These are phyloP conservation scores for Starmerella potacharoeniae DNA, from an alignment of 805 yeast genomes.

Conservation along the genomic window DNA sequence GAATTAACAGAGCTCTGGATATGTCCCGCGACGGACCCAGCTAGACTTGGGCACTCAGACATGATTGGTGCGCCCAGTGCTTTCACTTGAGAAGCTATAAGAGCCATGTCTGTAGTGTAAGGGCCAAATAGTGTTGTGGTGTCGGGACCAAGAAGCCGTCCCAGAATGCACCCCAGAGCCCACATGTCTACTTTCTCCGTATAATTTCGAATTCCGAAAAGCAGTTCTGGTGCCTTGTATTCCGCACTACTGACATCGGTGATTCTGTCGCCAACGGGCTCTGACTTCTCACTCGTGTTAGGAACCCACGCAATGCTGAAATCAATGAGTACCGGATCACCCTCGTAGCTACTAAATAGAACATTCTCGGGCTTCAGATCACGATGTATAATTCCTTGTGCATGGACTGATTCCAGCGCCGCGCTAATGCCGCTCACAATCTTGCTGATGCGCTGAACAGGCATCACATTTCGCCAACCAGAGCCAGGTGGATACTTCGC, in stretches of 20 bases:
- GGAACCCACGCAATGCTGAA: slow-evolving; percentile 51
- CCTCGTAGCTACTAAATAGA: slow-evolving; percentile 37
- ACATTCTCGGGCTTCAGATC: slow-evolving; percentile 63
- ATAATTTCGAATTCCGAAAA: slow-evolving; percentile 50
- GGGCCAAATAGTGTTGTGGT: slow-evolving; percentile 34
- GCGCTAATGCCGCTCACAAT: slow-evolving; percentile 18
- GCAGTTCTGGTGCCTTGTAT: slow-evolving; percentile 64
- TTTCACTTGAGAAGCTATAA: slow-evolving; percentile 44
- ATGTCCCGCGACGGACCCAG: slow-evolving; percentile 11
- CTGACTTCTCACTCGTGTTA: slow-evolving; percentile 4
- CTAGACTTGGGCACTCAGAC: slow-evolving; percentile 18
- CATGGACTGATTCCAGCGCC: slow-evolving; percentile 23
- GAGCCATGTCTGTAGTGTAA: slow-evolving; percentile 43
- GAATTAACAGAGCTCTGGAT: neutral
- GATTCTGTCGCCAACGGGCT: slow-evolving; percentile 28
- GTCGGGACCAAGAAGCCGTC: slow-evolving; percentile 38
- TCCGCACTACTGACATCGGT: slow-evolving; percentile 51
- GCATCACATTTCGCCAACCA: slow-evolving; percentile 31
- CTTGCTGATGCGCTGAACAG: slow-evolving; percentile 28
- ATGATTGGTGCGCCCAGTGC: slow-evolving; percentile 46
- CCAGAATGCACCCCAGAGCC: slow-evolving; percentile 54
- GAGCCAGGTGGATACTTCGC: slow-evolving; percentile 27
- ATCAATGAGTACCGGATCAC: slow-evolving; percentile 39
- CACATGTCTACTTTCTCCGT: slow-evolving; percentile 53
- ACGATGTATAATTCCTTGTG: slow-evolving; percentile 31